Percentiles rank a stretch among this genome's conserved stretches.
Evolutionary conservation across 139 green algal species (phyloP).

Genomic region (Nannochloris sp.): DNA sequence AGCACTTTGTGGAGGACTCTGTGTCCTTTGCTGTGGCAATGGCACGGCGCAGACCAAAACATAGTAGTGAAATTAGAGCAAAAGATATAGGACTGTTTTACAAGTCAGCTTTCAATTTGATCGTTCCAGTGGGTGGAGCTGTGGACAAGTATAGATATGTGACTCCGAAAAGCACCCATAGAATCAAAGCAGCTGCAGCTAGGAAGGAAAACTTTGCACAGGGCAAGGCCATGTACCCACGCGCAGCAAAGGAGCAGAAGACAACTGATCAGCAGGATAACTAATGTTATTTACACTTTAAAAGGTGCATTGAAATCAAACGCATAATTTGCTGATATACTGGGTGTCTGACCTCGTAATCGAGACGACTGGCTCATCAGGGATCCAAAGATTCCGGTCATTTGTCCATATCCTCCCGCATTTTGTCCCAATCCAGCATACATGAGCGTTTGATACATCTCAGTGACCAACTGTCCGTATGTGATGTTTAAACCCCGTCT

Average conservation of each 20-base stretch:
- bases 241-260: background rate
- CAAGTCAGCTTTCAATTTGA: conserved; percentile 7
- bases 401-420: background rate
- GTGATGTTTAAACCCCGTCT: conserved; percentile 12
- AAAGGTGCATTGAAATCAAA: conserved; percentile 26
- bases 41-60: background rate
- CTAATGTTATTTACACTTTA: conserved; percentile 6
- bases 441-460: conserved; percentile 21
- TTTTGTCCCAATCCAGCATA: background rate
- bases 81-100: conserved; percentile 5
- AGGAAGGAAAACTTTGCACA: conserved; percentile 14
- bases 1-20: conserved; percentile 3
- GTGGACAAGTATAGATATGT: conserved; percentile 32
- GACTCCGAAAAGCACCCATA: conserved; percentile 30
- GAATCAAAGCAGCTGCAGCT: conserved; percentile 25
- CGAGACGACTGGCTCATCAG: background rate
- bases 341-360: conserved; percentile 21
- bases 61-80: too few relatives aligned
- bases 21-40: conserved; percentile 5
- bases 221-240: background rate
- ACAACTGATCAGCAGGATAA: background rate
- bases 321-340: conserved; percentile 19
- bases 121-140: conserved; percentile 30
- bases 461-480: conserved; percentile 28
- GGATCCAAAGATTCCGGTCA: conserved; percentile 6